phyloP scores from a whole-genome alignment of 352 stramenopile species.

The Phytopythium oedochilum region DNA sequence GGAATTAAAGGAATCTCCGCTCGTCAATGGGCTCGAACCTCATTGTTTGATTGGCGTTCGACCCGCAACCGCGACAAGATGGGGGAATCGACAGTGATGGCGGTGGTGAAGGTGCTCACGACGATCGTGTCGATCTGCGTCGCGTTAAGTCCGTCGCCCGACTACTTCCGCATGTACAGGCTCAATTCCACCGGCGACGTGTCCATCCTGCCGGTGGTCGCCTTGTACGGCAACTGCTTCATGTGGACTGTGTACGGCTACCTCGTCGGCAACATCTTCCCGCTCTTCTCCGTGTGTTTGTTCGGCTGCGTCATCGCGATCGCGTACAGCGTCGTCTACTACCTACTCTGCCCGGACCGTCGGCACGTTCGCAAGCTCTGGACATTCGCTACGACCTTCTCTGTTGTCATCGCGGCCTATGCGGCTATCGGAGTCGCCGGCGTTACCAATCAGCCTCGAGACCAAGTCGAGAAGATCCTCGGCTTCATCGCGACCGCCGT shows the following conservation, averaged over 20 bases:
- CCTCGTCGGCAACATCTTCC: constrained; percentile 20
- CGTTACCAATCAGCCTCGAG: constrained; percentile 19
- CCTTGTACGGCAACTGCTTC: constrained; percentile 42
- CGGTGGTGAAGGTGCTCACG: too few species aligned
- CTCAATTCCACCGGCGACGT: constrained; percentile 11
- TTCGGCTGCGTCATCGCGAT: constrained; percentile 12
- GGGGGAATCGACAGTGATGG: too few species aligned
- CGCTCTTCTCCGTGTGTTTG: constrained; percentile 15
- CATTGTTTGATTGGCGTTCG: not conserved
- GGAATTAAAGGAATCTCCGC: not conserved
- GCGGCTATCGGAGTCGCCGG: constrained; percentile 26
- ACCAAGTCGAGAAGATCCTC: constrained; percentile 13
- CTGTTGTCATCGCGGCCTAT: constrained; percentile 25
- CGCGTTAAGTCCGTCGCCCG: not conserved
- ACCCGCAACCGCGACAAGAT: too few species aligned
- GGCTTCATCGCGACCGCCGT: constrained; percentile 38
- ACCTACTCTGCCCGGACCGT: constrained; percentile 10
- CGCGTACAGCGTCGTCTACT: constrained; percentile 24
- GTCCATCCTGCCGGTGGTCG: constrained; percentile 30
- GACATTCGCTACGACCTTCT: constrained; percentile 4
- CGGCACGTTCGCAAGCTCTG: constrained; percentile 5
- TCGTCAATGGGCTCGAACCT: too few species aligned
- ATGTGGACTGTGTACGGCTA: constrained; percentile 30
- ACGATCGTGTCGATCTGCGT: not conserved
- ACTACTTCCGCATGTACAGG: constrained; percentile 19